Conservation (phyloP, 1,284 basidiomycete genomes). For the Fistulina hepatica region DNA sequence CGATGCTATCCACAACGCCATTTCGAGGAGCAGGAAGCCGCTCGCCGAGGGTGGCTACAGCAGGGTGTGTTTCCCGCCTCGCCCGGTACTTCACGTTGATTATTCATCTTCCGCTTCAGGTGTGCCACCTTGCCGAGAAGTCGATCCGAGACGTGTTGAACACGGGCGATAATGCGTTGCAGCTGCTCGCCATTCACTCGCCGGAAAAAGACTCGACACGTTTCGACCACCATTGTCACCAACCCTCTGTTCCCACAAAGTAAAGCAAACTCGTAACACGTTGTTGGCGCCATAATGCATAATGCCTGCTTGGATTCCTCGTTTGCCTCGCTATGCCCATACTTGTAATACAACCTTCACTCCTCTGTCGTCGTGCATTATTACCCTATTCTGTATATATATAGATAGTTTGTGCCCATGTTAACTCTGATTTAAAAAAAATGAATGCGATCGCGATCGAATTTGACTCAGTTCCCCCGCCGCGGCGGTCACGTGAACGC, state of each 20-base stretch:
- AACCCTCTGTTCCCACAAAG: constrained; percentile 22
- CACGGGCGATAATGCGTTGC: constrained; percentile 51
- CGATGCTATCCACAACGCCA: constrained; percentile 70
- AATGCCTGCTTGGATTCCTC: too few relatives aligned
- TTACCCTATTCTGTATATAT: too few relatives aligned
- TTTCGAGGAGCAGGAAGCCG: constrained; percentile 52
- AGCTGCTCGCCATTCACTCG: constrained; percentile 52
- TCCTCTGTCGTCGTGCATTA: too few relatives aligned
- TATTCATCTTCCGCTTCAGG: constrained; percentile 28
- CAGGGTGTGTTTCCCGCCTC: constrained; percentile 43
- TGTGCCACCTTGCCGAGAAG: constrained; percentile 55
- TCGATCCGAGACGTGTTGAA: constrained; percentile 59
- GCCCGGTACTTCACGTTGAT: constrained; percentile 5
- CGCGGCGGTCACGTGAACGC: too few relatives aligned
- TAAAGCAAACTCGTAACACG: too few relatives aligned
- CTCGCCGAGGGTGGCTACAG: constrained; percentile 63
- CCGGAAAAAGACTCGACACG: constrained; percentile 16
- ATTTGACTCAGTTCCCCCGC: too few relatives aligned
- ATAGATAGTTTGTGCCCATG: too few relatives aligned
- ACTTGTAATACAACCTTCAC: too few relatives aligned
- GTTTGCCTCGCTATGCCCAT: too few relatives aligned
- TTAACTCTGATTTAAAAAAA: too few relatives aligned
- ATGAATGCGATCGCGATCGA: too few relatives aligned
- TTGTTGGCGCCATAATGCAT: too few relatives aligned
- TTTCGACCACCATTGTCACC: constrained; percentile 21